Base-by-base conservation (phyloP, 768 basidiomycete species). In the Xanthoconium purpureum region DNA sequence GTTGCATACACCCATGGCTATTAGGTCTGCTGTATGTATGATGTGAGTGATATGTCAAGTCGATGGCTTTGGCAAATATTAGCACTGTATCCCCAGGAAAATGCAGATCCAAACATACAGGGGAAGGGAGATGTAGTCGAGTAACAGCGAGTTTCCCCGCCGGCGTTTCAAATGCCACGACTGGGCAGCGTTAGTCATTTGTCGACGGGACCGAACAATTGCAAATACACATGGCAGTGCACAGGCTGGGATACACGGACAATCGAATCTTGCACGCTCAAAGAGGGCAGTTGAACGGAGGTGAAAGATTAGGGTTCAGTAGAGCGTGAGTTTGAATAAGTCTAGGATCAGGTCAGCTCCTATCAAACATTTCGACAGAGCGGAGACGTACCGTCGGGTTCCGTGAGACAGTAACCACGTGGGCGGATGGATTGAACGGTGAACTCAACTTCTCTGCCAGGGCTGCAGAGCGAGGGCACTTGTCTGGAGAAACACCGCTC, bases 1-100 rank as follows among this genome's bases (percentile, higher is more conserved):
- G 13, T 77, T 94, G 66, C 92, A 94, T 0, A 79, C 79, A 1
- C 90, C 91, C 83, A 90, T 89, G 4, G 95, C 83, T 36, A 98
- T 91, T 0, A 94, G 95, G 77, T 98, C 96, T 20, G 88, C 95
- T 1, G 89, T 98, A 67, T 98, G 89, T 65, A 90, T 96, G 9
- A 98, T 78, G 65, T 98, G 93, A 0, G 88, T 94, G 40, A 96
- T 77, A 59, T 91, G 89, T 4, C 85, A 82, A 0, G 78, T 78
- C 2, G 86, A 84, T 0, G 87, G 88, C 87, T 89, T 62, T 17
- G 32, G 5, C 46, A 15, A 44, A 44, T 28, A 32, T 63, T 3
- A 56, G 55, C 28, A 50, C 20, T 51, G 30, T 39, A 18, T 33
- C 30, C 17, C 11, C 3, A 45, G 15, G 39, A 32, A 45, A 53